Percentiles rank a stretch among this genome's conserved stretches.
Evolutionary conservation across 2,329 filamentous ascomycete genomes (phyloP).

Genomic region (Aureobasidium sp.): DNA sequence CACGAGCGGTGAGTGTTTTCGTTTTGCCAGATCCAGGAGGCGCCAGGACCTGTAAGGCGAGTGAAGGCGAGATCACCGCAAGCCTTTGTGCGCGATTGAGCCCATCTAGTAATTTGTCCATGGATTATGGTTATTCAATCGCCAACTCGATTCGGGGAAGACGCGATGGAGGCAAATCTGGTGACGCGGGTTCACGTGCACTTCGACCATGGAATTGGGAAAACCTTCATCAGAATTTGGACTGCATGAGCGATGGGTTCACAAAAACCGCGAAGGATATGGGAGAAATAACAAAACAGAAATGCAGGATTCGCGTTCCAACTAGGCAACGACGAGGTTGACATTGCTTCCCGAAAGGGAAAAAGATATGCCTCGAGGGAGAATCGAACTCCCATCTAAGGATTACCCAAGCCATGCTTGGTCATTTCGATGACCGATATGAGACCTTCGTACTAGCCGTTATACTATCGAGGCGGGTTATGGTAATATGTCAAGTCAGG

Average conservation of each 20-base stretch:
- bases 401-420: constrained; percentile 10
- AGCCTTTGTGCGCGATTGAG: constrained; percentile 56
- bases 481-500: not conserved
- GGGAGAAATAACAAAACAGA: not conserved
- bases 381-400: constrained; percentile 12
- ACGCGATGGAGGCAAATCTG: constrained; percentile 7
- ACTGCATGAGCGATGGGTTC: not conserved
- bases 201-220: not conserved
- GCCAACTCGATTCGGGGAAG: not conserved
- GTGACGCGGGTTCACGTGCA: not conserved
- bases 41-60: constrained; percentile 52
- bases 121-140: constrained; percentile 19
- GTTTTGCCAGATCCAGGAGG: constrained; percentile 76
- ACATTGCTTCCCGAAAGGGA: not conserved
- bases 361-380: constrained; percentile 8
- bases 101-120: constrained; percentile 49
- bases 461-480: constrained; percentile 11
- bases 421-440: constrained; percentile 10
- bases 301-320: too few species aligned
- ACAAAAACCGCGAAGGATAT: not conserved
- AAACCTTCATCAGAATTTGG: not conserved
- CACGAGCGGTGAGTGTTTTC: constrained; percentile 85
- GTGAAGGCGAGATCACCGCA: constrained; percentile 54
- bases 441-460: constrained; percentile 11
- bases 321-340: not conserved